Conservation (phyloP, 768 basidiomycete genomes). For the Tulasnella sp. region DNA sequence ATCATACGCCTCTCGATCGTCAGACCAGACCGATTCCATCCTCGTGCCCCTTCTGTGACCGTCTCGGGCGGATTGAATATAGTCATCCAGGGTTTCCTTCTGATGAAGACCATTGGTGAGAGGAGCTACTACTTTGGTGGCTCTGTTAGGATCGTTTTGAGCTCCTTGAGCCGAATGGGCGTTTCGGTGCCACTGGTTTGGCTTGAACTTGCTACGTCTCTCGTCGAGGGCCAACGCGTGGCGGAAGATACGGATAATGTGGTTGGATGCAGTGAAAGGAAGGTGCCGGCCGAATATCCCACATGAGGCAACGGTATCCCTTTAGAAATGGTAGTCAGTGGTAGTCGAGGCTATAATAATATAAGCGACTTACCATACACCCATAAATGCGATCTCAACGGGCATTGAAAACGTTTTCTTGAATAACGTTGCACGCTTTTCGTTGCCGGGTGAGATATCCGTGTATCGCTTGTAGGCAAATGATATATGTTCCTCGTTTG, state of each 20-base stretch:
- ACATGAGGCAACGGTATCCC: conserved; percentile 27
- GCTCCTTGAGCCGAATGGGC: conserved; percentile 31
- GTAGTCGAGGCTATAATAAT: background rate
- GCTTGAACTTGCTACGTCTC: conserved; percentile 59
- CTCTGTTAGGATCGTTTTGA: conserved; percentile 26
- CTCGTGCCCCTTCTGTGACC: background rate
- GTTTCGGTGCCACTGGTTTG: conserved; percentile 54
- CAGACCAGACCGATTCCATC: background rate
- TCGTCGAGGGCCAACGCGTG: conserved; percentile 30
- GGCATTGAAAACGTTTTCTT: conserved; percentile 24
- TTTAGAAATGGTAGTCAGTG: background rate
- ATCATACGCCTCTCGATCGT: background rate
- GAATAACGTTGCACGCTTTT: conserved; percentile 19
- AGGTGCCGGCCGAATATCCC: conserved; percentile 24
- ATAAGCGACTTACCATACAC: conserved; percentile 20
- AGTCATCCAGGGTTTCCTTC: background rate
- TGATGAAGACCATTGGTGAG: background rate
- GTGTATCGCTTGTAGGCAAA: conserved; percentile 24
- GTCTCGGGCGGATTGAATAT: background rate
- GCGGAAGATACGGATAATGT: conserved; percentile 25
- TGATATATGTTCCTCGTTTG: conserved; percentile 25
- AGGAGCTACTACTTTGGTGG: background rate
- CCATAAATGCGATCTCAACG: conserved; percentile 26
- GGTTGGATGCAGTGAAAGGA: conserved; percentile 24
- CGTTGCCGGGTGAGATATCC: background rate